Evolutionary conservation across 306 rosid genomes (phyloP).

Genomic region (Phaseolus lunatus): DNA sequence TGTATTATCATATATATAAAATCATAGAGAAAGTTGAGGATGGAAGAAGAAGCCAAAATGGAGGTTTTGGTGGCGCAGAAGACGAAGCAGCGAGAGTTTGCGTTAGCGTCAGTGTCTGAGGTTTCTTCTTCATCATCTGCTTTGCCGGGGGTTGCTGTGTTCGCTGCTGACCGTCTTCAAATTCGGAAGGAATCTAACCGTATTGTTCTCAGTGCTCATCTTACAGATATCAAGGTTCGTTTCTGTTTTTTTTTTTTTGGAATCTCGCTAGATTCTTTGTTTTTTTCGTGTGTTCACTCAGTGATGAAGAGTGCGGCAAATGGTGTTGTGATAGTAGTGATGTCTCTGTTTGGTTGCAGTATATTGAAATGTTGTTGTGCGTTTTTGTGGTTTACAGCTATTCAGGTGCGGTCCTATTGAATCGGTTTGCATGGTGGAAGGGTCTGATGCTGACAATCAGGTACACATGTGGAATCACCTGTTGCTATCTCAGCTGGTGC

Average conservation of each 20-base stretch:
- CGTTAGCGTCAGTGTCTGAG: conserved; percentile 64
- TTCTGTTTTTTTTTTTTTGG: background rate
- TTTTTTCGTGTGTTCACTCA: background rate
- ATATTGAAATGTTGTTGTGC: conserved; percentile 7
- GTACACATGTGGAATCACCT: conserved; percentile 44
- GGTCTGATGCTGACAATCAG: conserved; percentile 58
- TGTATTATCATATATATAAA: background rate
- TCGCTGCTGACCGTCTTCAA: conserved; percentile 54
- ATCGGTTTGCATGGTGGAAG: conserved; percentile 69
- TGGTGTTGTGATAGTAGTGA: conserved; percentile 1
- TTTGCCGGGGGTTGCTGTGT: conserved; percentile 61
- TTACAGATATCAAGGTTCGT: conserved; percentile 65
- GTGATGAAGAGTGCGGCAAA: background rate
- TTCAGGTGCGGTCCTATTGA: conserved; percentile 67
- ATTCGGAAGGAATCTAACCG: conserved; percentile 52
- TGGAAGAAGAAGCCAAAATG: conserved; percentile 55
- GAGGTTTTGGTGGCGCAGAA: conserved; percentile 58
- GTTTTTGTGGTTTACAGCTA: conserved; percentile 59
- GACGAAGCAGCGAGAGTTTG: conserved; percentile 57
- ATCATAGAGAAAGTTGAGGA: conserved; percentile 7
- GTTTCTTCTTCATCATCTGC: conserved; percentile 49
- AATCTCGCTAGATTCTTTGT: background rate
- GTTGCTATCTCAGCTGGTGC: background rate
- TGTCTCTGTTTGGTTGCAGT: background rate
- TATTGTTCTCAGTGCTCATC: conserved; percentile 56